phyloP scores from a whole-genome alignment of 2,329 filamentous ascomycete species.

The Calonectria montana region DNA sequence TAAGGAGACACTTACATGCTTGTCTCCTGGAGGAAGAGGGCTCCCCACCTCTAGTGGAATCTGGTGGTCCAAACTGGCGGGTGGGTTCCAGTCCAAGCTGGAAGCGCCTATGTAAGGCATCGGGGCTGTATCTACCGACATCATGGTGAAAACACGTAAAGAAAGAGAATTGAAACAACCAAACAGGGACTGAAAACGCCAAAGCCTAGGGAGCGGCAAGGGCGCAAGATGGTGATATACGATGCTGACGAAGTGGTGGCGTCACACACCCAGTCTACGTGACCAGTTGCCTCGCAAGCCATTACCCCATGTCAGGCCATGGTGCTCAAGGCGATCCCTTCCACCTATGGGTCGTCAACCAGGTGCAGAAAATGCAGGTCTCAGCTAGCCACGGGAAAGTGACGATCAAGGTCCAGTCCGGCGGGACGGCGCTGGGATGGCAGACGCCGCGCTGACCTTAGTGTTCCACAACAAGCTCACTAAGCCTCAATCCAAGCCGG shows the following conservation, averaged over 20 bases:
- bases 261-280: background rate
- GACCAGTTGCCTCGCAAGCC: background rate
- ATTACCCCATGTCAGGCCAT: background rate
- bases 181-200: background rate
- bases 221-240: background rate
- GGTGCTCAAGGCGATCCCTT: background rate
- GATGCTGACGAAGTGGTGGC: background rate
- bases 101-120: background rate
- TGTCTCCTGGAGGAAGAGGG: slow-evolving; percentile 40
- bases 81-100: background rate
- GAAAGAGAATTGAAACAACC: background rate
- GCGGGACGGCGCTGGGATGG: background rate
- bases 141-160: background rate
- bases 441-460: slow-evolving; percentile 4
- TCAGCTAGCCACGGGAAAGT: slow-evolving; percentile 5
- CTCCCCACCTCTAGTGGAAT: slow-evolving; percentile 26
- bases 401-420: background rate
- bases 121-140: background rate
- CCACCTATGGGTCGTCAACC: background rate
- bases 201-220: background rate
- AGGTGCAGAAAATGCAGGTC: slow-evolving; percentile 20
- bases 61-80: background rate
- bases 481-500: background rate
- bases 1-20: slow-evolving; percentile 34
- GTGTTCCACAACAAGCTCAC: background rate